Conservation (phyloP, 345 rosid genomes). For the Ceriops decandra region DNA sequence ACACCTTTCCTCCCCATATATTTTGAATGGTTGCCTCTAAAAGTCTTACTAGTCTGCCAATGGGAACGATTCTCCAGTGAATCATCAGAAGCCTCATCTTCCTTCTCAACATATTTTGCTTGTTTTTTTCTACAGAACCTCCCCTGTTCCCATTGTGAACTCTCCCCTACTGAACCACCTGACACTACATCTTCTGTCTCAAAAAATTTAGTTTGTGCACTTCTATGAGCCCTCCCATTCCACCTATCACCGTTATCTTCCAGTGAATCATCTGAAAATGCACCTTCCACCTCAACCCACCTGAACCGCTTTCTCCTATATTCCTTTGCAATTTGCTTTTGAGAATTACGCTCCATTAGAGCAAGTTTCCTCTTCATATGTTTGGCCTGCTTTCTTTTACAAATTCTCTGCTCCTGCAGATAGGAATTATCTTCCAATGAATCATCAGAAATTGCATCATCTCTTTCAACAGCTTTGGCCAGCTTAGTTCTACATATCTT, state of each 20-base stretch:
- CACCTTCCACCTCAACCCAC: slow-evolving; percentile 26
- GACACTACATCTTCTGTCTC: slow-evolving; percentile 48
- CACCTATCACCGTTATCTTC: slow-evolving; percentile 25
- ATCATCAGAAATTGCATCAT: slow-evolving; percentile 32
- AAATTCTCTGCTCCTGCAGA: slow-evolving; percentile 25
- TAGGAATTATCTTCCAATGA: slow-evolving; percentile 22
- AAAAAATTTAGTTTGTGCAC: slow-evolving; percentile 14
- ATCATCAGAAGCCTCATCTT: slow-evolving; percentile 40
- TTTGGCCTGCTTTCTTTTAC: slow-evolving; percentile 29
- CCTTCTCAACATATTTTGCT: slow-evolving; percentile 28
- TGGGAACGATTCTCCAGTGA: slow-evolving; percentile 28
- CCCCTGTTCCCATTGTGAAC: slow-evolving; percentile 21
- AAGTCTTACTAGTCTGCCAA: slow-evolving; percentile 14
- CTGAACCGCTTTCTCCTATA: slow-evolving; percentile 29
- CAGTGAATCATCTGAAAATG: slow-evolving; percentile 38
- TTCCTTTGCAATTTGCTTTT: slow-evolving; percentile 31
- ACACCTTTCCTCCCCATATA: slow-evolving; percentile 21
- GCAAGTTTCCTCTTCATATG: slow-evolving; percentile 41
- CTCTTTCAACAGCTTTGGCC: slow-evolving; percentile 29
- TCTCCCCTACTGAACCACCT: slow-evolving; percentile 43
- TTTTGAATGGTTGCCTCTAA: slow-evolving; percentile 29
- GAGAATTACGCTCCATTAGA: slow-evolving; percentile 34
- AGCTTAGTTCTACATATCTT: slow-evolving; percentile 22
- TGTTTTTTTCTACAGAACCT: slow-evolving; percentile 29
- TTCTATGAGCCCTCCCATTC: slow-evolving; percentile 18